Percentiles rank a stretch among this genome's conserved stretches.
These are phyloP conservation scores for Calonectria montana DNA, from an alignment of 2,329 filamentous ascomycete species.

Conservation along the genomic window DNA sequence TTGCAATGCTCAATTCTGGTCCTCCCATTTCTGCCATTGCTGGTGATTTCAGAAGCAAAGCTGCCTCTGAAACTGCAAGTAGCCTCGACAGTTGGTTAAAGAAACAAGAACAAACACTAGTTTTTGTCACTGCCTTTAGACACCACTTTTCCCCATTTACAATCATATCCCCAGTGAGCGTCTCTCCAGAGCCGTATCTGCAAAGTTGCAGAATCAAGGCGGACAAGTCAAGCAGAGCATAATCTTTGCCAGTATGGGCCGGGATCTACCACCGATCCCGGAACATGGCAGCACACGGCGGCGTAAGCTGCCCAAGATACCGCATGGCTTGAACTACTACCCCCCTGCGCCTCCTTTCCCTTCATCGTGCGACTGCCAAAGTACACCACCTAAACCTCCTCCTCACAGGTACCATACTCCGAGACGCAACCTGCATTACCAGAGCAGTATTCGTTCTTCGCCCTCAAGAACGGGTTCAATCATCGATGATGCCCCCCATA, in stretches of 20 bases:
- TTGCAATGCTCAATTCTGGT: slow-evolving; percentile 22
- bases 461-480: slow-evolving; percentile 61
- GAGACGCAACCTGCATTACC: slow-evolving; percentile 57
- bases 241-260: slow-evolving; percentile 48
- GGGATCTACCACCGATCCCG: slow-evolving; percentile 62
- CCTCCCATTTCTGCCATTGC: slow-evolving; percentile 3
- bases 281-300: slow-evolving; percentile 58
- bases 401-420: slow-evolving; percentile 56
- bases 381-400: slow-evolving; percentile 53
- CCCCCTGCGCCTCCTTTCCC: slow-evolving; percentile 28
- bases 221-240: slow-evolving; percentile 46
- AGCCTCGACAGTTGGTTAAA: slow-evolving; percentile 17
- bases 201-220: slow-evolving; percentile 62
- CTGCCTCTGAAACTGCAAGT: neutral
- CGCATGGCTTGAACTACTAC: slow-evolving; percentile 36
- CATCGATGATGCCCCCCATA: slow-evolving; percentile 66
- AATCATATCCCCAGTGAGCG: slow-evolving; percentile 25
- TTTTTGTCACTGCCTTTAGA: slow-evolving; percentile 25
- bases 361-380: slow-evolving; percentile 23
- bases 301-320: slow-evolving; percentile 46
- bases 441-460: slow-evolving; percentile 63
- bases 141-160: slow-evolving; percentile 17
- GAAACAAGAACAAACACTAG: slow-evolving; percentile 9
- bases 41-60: neutral
- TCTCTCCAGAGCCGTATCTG: slow-evolving; percentile 47